Evolutionary conservation across 768 basidiomycete species (phyloP).

Genomic region (Strobilomyces confusus): DNA sequence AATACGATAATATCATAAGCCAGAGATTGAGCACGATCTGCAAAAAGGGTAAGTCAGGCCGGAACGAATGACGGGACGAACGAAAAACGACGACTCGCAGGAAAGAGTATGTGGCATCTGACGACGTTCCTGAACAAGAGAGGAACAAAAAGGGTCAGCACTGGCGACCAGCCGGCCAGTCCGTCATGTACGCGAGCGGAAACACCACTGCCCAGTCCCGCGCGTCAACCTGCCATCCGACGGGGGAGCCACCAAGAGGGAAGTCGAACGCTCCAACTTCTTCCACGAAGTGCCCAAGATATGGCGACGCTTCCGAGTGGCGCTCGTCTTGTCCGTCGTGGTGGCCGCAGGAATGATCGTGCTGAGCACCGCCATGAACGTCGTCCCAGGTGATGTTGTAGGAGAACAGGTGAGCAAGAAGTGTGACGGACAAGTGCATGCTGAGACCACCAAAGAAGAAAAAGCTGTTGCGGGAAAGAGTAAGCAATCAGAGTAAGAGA

Average conservation of each 20-base stretch:
- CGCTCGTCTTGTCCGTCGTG: constrained; percentile 50
- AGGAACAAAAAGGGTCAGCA: constrained; percentile 25
- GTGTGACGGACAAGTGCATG: constrained; percentile 49
- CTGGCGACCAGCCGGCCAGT: too few relatives aligned
- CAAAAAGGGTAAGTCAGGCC: neutral
- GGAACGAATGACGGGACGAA: neutral
- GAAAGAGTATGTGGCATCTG: constrained; percentile 67
- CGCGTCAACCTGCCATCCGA: constrained; percentile 60
- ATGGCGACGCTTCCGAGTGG: constrained; percentile 68
- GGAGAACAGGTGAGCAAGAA: too few relatives aligned
- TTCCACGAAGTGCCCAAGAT: constrained; percentile 87
- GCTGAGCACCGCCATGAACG: constrained; percentile 35
- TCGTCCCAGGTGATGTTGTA: constrained; percentile 62
- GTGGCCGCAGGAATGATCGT: constrained; percentile 53
- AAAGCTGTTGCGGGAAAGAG: constrained; percentile 23
- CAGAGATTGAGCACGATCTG: constrained; percentile 84
- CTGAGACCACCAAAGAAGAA: constrained; percentile 57
- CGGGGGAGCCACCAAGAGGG: constrained; percentile 63
- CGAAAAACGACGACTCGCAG: constrained; percentile 41
- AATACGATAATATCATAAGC: constrained; percentile 78
- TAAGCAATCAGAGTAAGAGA: neutral
- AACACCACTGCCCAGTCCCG: constrained; percentile 70
- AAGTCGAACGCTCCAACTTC: constrained; percentile 92
- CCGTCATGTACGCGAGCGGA: constrained; percentile 72
- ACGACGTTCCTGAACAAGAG: constrained; percentile 33